These are phyloP conservation scores for Zychaea mexicana DNA, from an alignment of 371 early-diverging fungal species.

Conservation along the genomic window DNA sequence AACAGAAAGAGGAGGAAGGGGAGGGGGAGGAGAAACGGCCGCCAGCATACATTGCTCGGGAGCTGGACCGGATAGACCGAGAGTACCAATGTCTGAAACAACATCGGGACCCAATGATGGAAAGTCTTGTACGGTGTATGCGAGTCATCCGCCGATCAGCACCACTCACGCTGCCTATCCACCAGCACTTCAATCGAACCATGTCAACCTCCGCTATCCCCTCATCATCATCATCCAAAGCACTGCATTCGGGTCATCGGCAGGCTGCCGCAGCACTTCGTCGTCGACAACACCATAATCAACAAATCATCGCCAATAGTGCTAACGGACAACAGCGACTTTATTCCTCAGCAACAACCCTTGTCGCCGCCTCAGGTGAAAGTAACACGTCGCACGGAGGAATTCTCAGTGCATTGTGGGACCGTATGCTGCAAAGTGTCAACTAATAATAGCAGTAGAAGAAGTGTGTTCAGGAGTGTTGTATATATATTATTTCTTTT, in stretches of 20 bases:
- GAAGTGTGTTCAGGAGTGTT: too few species aligned
- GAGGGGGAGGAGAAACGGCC: too few species aligned
- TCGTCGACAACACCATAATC: constrained; percentile 2
- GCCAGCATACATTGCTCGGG: not conserved
- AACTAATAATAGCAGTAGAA: not conserved
- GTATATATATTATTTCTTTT: too few species aligned
- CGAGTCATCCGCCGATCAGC: not conserved
- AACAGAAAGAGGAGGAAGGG: not conserved
- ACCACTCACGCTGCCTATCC: too few species aligned
- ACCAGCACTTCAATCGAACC: constrained; percentile 2
- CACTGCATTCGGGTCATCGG: not conserved
- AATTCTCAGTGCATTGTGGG: constrained; percentile 9
- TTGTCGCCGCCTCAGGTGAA: not conserved
- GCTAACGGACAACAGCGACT: not conserved
- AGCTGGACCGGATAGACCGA: not conserved
- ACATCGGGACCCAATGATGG: constrained; percentile 13
- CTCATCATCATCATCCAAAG: not conserved
- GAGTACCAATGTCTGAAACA: constrained; percentile 9
- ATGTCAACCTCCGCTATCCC: constrained; percentile 1
- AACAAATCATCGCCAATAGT: too few species aligned
- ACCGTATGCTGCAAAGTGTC: constrained; percentile 4
- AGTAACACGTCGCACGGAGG: not conserved
- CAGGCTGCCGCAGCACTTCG: not conserved
- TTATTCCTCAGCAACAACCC: not conserved
- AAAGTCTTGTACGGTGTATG: constrained; percentile 9